phyloP scores from a whole-genome alignment of 129 eudicot species.

The Flaveria brownii region DNA sequence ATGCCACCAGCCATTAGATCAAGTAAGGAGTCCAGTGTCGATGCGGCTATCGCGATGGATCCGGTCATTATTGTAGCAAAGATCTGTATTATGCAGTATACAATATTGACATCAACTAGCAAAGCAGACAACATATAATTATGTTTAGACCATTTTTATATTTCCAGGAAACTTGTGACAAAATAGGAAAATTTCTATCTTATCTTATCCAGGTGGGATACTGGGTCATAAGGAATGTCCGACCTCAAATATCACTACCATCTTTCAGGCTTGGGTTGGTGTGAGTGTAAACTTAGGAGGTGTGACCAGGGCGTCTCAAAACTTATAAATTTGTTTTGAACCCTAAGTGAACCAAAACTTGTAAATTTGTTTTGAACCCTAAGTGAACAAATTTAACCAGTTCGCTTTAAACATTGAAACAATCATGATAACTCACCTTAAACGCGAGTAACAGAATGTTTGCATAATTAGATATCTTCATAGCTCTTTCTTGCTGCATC shows the following conservation, averaged over 20 bases:
- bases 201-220: neutral
- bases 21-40: constrained; percentile 87
- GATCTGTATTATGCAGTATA: constrained; percentile 43
- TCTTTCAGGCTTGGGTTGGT: neutral
- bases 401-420: too few species aligned
- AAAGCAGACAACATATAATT: too few species aligned
- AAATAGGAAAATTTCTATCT: neutral
- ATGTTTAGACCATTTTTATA: too few species aligned
- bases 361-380: too few species aligned
- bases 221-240: neutral
- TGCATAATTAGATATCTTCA: constrained; percentile 81
- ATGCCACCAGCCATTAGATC: constrained; percentile 97
- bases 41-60: constrained; percentile 92
- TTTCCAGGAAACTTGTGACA: neutral
- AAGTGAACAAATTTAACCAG: too few species aligned
- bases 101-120: neutral
- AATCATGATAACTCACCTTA: constrained; percentile 45
- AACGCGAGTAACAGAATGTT: constrained; percentile 72
- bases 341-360: too few species aligned
- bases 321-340: too few species aligned
- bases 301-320: too few species aligned
- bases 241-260: neutral
- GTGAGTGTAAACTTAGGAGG: too few species aligned
- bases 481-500: constrained; percentile 75
- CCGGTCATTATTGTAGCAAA: constrained; percentile 82